Base-by-base conservation (phyloP, 192 early-diverging fungal species). In the Podochytrium sp. region DNA sequence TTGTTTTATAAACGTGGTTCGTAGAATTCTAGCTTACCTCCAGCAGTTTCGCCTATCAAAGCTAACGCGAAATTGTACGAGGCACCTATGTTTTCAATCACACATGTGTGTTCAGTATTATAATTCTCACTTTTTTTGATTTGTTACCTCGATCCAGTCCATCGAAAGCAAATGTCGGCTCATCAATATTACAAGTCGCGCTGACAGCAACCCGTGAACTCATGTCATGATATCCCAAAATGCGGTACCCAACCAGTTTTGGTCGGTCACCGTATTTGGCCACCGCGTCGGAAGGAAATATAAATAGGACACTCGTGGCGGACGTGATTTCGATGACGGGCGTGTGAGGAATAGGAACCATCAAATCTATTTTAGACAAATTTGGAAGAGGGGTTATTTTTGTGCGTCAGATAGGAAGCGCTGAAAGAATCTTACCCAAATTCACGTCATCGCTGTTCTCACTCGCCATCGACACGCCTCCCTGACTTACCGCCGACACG, bases 391-490 rank as follows among this genome's bases (percentile, higher is more conserved):
- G 5, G 7, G 32, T 38, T 20, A n/a, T 39, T 64, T 38, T 64
- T 64, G 35, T 43, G 33, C 37, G 10, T 43, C 2, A 52, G 63
- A 67, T 52, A 27, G 38, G 38, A 50, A 2, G 29, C 4, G 18
- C 60, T 16, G 39, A 3, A n/a, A 53, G 12, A 2, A 55, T 34
- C 38, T 62, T 76, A 87, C 83, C 76, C 3, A 87, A 32, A 47
- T 67, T 59, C 29, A 87, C 68, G 50, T 70, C 61, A 12, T 84
- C 80, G 41, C 83, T 85, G 40, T 50, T 40, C 42, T 80, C 82
- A 68, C 81, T 83, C 3, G 23, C 1, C n/a, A 74, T 58, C 27
- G 78, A 80, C 51, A 71, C 78, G 14, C 80, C 80, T 30, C 33
- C 42, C 5, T 34, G 37, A 53, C 78, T 82, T 25, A 34, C 32